Conservation (phyloP, 495 filamentous ascomycete genomes). For the Tuber aestivum region DNA sequence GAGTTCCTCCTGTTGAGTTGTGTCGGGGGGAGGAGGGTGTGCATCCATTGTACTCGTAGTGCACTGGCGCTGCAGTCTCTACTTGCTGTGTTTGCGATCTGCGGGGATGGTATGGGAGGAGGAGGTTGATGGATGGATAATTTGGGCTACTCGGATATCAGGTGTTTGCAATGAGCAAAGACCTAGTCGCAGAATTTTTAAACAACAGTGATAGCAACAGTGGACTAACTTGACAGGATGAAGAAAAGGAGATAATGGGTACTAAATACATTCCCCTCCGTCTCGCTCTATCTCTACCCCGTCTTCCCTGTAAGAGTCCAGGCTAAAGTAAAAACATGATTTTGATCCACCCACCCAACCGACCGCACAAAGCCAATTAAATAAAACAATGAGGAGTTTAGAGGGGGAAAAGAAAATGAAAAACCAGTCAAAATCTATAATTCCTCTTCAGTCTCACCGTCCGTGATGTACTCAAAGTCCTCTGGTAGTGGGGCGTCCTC, state of each 20-base stretch:
- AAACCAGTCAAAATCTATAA: not conserved
- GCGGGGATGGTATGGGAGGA: not conserved
- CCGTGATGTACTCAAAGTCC: slow-evolving; percentile 81
- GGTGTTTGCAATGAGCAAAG: not conserved
- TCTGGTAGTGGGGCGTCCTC: slow-evolving; percentile 73
- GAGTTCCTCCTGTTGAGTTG: not conserved
- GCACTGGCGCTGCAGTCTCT: not conserved
- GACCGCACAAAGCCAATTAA: not conserved
- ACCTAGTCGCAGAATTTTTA: not conserved
- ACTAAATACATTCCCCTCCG: not conserved
- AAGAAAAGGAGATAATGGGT: not conserved
- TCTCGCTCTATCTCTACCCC: not conserved
- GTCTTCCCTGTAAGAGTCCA: not conserved
- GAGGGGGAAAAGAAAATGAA: not conserved
- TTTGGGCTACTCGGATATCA: not conserved
- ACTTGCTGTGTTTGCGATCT: not conserved
- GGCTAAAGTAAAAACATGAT: not conserved
- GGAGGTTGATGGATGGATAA: not conserved
- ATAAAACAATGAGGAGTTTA: not conserved
- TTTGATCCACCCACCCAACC: not conserved
- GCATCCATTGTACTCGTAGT: not conserved
- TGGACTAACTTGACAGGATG: not conserved
- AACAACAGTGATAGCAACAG: not conserved
- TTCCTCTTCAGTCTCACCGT: slow-evolving; percentile 49
- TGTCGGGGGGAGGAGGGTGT: not conserved